Evolutionary conservation across 2,329 filamentous ascomycete genomes (phyloP).

Genomic region (Microcyclospora pomicola): DNA sequence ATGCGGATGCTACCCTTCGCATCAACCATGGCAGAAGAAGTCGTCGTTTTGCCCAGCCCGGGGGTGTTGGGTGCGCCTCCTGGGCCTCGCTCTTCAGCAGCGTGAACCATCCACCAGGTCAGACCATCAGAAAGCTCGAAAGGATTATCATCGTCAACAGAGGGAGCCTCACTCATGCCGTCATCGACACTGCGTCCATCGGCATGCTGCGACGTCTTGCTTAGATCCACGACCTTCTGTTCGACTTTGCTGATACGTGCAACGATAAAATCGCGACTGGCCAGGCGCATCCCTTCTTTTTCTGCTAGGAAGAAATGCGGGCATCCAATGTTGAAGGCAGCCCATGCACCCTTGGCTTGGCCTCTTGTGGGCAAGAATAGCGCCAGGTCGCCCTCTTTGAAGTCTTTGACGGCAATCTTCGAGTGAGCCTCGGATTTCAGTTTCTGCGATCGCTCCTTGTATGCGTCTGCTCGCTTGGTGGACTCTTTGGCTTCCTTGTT

Average conservation of each 20-base stretch:
- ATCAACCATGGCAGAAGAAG: conserved; percentile 75
- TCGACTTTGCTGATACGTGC: conserved; percentile 84
- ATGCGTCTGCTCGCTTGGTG: conserved; percentile 30
- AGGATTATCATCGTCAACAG: conserved; percentile 79
- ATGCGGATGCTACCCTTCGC: conserved; percentile 54
- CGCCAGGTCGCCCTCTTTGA: conserved; percentile 91
- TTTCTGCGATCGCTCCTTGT: conserved; percentile 72
- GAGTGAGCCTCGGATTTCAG: conserved; percentile 78
- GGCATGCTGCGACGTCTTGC: conserved; percentile 36
- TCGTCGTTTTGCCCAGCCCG: conserved; percentile 79
- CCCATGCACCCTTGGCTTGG: conserved; percentile 88
- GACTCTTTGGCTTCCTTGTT: conserved; percentile 66
- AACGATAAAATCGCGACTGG: conserved; percentile 86
- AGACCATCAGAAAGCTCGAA: conserved; percentile 92
- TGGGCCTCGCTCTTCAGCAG: conserved; percentile 64
- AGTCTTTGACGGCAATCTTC: conserved; percentile 89
- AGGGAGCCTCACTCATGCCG: conserved; percentile 37
- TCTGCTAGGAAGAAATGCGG: conserved; percentile 95
- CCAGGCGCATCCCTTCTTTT: conserved; percentile 73
- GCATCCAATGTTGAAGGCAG: conserved; percentile 93
- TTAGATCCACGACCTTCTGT: conserved; percentile 84
- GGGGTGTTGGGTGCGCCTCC: conserved; percentile 78
- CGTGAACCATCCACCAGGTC: conserved; percentile 92
- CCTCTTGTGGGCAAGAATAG: conserved; percentile 84
- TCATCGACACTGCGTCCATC: conserved; percentile 34